phyloP scores from a whole-genome alignment of 257 asterid genomes.

The Solanum pinnatisectum region DNA sequence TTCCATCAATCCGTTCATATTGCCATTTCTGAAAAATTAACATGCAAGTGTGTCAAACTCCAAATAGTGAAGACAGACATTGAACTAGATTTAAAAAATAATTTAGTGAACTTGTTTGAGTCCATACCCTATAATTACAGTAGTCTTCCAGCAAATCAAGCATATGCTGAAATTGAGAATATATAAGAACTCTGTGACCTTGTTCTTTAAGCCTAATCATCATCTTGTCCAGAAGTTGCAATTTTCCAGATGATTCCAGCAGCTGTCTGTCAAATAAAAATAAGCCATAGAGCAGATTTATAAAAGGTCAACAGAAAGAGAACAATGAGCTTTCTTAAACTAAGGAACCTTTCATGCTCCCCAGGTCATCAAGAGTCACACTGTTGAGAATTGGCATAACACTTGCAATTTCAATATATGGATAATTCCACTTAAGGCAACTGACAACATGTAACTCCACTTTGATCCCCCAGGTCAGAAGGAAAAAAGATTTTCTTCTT shows the following conservation, averaged over 20 bases:
- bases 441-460: not conserved
- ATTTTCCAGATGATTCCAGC: conserved; percentile 84
- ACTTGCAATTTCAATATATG: not conserved
- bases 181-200: conserved; percentile 90
- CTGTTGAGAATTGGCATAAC: not conserved
- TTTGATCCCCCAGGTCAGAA: not conserved
- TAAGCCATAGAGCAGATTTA: not conserved
- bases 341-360: not conserved
- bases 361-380: not conserved
- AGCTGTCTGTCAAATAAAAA: conserved; percentile 54
- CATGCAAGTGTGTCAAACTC: not conserved
- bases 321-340: not conserved
- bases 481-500: not conserved
- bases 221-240: conserved; percentile 97
- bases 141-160: conserved; percentile 90
- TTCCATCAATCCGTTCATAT: conserved; percentile 93
- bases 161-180: conserved; percentile 97
- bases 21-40: conserved; percentile 60
- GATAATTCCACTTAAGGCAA: not conserved
- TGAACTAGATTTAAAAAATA: not conserved
- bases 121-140: conserved; percentile 69
- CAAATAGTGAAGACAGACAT: conserved; percentile 6
- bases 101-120: not conserved
- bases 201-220: conserved; percentile 91
- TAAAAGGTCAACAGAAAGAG: not conserved